phyloP scores from a whole-genome alignment of 805 yeast genomes.

The Spathaspora sp. region DNA sequence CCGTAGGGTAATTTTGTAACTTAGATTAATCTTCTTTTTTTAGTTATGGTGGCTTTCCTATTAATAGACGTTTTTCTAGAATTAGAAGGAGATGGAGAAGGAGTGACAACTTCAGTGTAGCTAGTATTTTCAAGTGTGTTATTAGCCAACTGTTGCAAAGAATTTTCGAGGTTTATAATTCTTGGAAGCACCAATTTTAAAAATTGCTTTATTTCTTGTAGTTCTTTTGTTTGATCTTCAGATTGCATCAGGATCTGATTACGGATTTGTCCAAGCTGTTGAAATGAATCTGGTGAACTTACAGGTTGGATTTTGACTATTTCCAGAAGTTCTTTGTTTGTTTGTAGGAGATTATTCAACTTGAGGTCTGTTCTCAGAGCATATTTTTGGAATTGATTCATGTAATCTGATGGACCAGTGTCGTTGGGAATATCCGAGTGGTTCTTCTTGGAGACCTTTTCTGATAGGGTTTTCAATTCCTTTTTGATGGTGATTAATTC shows the following conservation, averaged over 20 bases:
- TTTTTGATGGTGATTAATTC: not conserved
- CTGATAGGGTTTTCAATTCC: conserved; percentile 13
- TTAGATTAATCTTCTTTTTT: not conserved
- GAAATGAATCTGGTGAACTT: not conserved
- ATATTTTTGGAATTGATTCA: not conserved
- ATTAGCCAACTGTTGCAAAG: not conserved
- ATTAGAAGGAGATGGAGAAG: not conserved
- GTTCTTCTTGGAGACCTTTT: not conserved
- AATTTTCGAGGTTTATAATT: conserved; percentile 10
- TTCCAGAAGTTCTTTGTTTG: not conserved
- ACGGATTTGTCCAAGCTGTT: not conserved
- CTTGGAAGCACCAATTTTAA: conserved; percentile 14
- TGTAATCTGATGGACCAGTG: not conserved
- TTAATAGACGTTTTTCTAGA: not conserved
- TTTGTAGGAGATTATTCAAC: not conserved
- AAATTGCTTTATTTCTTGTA: conserved; percentile 13
- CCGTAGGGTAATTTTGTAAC: not conserved
- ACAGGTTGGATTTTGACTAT: not conserved
- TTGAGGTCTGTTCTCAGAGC: not conserved
- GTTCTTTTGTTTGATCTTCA: not conserved
- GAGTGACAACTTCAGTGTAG: not conserved
- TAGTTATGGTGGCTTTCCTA: not conserved
- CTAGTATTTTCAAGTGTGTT: not conserved
- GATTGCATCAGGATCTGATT: not conserved
- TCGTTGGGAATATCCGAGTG: not conserved